phyloP scores from a whole-genome alignment of 179 eudicot genomes.

The Silene noctiflora region DNA sequence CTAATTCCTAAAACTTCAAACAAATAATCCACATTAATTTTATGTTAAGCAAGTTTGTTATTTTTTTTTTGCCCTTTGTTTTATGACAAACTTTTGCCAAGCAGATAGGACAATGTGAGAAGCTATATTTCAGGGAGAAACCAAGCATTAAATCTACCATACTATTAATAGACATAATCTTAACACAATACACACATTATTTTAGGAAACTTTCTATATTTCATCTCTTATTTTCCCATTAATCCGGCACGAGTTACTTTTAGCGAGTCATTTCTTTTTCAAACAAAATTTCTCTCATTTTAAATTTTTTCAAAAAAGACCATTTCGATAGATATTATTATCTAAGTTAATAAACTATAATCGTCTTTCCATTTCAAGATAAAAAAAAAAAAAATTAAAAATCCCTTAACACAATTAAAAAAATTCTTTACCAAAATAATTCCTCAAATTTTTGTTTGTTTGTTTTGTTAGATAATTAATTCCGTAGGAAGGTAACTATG shows the following conservation, averaged over 20 bases:
- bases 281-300: neutral
- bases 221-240: neutral
- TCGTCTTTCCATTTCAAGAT: neutral
- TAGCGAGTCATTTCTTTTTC: neutral
- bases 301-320: neutral
- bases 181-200: neutral
- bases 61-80: too few relatives aligned
- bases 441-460: neutral
- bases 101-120: neutral
- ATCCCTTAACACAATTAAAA: too few relatives aligned
- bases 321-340: neutral
- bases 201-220: constrained; percentile 16
- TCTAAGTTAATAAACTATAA: neutral
- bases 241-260: neutral
- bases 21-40: too few relatives aligned
- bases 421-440: neutral
- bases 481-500: constrained; percentile 4
- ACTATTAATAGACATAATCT: neutral
- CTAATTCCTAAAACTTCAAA: too few relatives aligned
- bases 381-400: neutral
- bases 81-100: too few relatives aligned
- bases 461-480: neutral
- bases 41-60: too few relatives aligned
- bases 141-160: neutral
- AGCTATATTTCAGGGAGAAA: constrained; percentile 1